Evolutionary conservation across 768 basidiomycete genomes (phyloP).

Genomic region (Tulasnella calospora): DNA sequence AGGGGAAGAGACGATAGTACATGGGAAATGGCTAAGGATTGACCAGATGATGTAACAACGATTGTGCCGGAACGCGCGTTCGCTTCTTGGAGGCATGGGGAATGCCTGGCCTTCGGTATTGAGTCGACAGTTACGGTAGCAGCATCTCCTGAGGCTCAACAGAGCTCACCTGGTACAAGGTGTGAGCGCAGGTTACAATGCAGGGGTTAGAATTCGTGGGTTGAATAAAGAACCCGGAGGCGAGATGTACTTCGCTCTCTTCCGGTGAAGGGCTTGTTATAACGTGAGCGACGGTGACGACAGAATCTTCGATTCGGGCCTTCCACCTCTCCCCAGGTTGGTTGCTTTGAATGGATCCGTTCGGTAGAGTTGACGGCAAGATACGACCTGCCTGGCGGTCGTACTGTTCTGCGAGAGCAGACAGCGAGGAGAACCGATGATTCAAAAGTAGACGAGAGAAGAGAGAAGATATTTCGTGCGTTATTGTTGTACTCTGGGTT

Average conservation of each 20-base stretch:
- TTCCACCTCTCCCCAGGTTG: conserved; percentile 35
- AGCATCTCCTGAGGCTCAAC: background rate
- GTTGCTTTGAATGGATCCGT: conserved; percentile 40
- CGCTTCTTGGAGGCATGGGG: conserved; percentile 33
- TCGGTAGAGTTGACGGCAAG: conserved; percentile 46
- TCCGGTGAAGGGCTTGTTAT: conserved; percentile 44
- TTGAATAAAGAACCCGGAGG: conserved; percentile 55
- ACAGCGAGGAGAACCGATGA: conserved; percentile 27
- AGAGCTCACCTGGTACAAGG: conserved; percentile 52
- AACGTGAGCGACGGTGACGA: conserved; percentile 48
- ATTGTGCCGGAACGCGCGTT: conserved; percentile 40
- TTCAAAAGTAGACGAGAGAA: background rate
- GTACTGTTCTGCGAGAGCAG: conserved; percentile 45
- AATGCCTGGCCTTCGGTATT: conserved; percentile 41
- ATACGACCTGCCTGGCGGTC: conserved; percentile 42
- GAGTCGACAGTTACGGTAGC: conserved; percentile 10
- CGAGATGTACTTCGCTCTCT: conserved; percentile 47
- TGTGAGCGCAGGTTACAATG: conserved; percentile 58
- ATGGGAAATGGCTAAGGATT: conserved; percentile 41
- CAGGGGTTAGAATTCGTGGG: conserved; percentile 34
- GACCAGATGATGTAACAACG: conserved; percentile 31
- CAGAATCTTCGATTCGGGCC: conserved; percentile 32
- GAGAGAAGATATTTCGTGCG: background rate
- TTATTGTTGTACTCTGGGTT: background rate
- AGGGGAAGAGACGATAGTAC: conserved; percentile 56